Conservation (phyloP, 2,329 filamentous ascomycete genomes). For the Penicillium psychrosexuale region DNA sequence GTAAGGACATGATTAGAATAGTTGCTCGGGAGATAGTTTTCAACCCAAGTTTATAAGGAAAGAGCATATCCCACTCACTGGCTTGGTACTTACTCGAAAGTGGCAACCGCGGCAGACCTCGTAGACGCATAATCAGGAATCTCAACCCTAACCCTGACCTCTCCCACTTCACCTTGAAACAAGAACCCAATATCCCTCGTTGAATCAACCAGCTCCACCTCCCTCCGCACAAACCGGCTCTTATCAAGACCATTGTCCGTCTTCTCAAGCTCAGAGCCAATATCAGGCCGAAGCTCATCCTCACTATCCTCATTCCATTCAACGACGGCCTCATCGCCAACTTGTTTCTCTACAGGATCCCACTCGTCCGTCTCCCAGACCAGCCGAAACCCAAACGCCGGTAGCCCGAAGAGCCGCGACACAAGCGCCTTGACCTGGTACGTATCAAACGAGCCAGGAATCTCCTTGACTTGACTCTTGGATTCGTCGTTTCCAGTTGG, state of each 20-base stretch:
- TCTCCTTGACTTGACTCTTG: slow-evolving; percentile 45
- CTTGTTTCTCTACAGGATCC: slow-evolving; percentile 69
- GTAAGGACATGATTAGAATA: no score
- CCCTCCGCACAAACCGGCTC: slow-evolving; percentile 69
- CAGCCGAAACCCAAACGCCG: slow-evolving; percentile 63
- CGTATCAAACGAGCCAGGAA: slow-evolving; percentile 75
- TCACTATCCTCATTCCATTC: slow-evolving; percentile 47
- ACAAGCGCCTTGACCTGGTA: slow-evolving; percentile 80
- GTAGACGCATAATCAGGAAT: slow-evolving; percentile 1
- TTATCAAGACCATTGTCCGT: slow-evolving; percentile 24
- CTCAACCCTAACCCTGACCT: slow-evolving; percentile 71
- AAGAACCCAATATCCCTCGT: slow-evolving; percentile 80
- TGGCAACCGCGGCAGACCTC: not conserved
- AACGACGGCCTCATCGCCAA: slow-evolving; percentile 52
- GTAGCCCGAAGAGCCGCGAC: slow-evolving; percentile 64
- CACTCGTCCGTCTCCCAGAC: slow-evolving; percentile 90
- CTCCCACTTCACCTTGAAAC: slow-evolving; percentile 62
- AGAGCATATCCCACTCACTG: no score
- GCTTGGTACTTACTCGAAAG: no score
- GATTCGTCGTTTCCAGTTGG: not conserved
- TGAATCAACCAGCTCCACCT: slow-evolving; percentile 75
- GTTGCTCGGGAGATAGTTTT: no score
- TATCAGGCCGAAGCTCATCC: slow-evolving; percentile 17
- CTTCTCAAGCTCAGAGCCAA: slow-evolving; percentile 11
- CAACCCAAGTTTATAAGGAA: no score